Percentiles rank a stretch among this genome's conserved stretches.
phyloP scores from a whole-genome alignment of 2,329 filamentous ascomycete species.

The Cladosporium sphaerospermum region DNA sequence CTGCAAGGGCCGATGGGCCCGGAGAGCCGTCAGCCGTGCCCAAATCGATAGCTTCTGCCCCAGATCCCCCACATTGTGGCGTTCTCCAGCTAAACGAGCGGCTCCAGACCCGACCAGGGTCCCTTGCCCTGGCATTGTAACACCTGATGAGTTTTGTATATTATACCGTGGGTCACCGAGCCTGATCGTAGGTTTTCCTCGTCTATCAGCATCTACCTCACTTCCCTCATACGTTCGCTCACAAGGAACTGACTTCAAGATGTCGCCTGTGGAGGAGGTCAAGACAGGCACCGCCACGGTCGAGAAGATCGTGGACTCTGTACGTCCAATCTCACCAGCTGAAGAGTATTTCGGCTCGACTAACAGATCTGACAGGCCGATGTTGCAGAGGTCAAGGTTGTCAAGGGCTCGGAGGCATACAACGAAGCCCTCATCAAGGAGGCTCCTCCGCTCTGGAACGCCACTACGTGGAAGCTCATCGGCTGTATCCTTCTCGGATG shows the following conservation, averaged over 20 bases:
- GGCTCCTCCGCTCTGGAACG: constrained; percentile 30
- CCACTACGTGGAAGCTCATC: constrained; percentile 19
- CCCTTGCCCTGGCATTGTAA: not conserved
- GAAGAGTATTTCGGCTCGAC: not conserved
- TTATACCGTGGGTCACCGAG: not conserved
- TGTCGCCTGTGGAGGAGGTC: constrained; percentile 6
- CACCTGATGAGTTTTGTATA: constrained; percentile 1
- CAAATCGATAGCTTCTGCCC: constrained; percentile 4
- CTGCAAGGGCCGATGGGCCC: constrained; percentile 6
- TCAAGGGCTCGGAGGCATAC: constrained; percentile 49
- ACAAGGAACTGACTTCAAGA: not conserved
- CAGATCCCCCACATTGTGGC: constrained; percentile 9
- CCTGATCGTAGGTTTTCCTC: not conserved
- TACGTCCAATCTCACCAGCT: not conserved
- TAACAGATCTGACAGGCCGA: constrained; percentile 8
- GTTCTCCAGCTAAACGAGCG: constrained; percentile 9
- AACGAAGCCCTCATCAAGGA: constrained; percentile 52
- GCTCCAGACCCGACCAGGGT: constrained; percentile 9
- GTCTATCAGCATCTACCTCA: not conserved
- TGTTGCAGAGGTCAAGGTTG: constrained; percentile 37
- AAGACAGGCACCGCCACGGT: constrained; percentile 4
- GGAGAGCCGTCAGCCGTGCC: constrained; percentile 7
- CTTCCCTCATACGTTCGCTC: not conserved
- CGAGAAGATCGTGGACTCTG: constrained; percentile 11
- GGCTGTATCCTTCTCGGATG: constrained; percentile 31